Evolutionary conservation across 208 protist genomes (phyloP), one percentile per base, ranked within the genome.

Genomic region (Lotmaria passim): DNA sequence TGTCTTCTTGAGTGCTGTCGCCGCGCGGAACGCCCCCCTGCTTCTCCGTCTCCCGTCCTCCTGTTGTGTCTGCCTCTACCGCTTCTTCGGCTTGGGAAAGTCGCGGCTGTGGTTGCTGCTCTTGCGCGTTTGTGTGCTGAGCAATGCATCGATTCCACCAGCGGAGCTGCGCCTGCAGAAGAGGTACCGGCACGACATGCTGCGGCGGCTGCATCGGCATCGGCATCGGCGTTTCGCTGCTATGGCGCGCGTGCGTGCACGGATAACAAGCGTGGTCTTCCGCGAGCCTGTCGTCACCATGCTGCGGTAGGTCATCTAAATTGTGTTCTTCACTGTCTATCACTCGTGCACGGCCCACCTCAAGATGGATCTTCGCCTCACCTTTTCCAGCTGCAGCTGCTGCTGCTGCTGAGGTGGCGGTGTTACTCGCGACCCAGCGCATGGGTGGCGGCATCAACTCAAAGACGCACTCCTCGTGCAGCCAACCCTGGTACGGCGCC

Each of bases 401-500:
- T 21, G 36, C 2, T 2, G 31, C 23, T 12, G 55, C 21, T 19
- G 50, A 6, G 3, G 50, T n/a, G 34, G 6, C n/a, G n/a, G n/a
- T 19, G 30, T 23, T 3, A 7, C 0, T 28, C 39, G 24, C 17
- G 23, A 28, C 11, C 17, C 14, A 24, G 33, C 36, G 41, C 50
- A 46, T 17, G 5, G 67, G 59, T 3, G 73, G 63, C 1, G 78
- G 79, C 72, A 91, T 78, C 14, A 84, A 39, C 19, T 95, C 90
- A 77, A 93, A 93, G 2, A 60, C 33, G 46, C 84, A 87, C 38
- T 95, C 86, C 44, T 82, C 31, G 28, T 68, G 26, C 23, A 95
- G 47, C 79, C 81, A 91, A 12, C 30, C 15, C 7, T 23, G 6
- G 71, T 90, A 92, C n/a, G 79, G 73, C 31, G 23, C 50, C 28